phyloP scores from a whole-genome alignment of 768 basidiomycete species.

The Boletales sp. region DNA sequence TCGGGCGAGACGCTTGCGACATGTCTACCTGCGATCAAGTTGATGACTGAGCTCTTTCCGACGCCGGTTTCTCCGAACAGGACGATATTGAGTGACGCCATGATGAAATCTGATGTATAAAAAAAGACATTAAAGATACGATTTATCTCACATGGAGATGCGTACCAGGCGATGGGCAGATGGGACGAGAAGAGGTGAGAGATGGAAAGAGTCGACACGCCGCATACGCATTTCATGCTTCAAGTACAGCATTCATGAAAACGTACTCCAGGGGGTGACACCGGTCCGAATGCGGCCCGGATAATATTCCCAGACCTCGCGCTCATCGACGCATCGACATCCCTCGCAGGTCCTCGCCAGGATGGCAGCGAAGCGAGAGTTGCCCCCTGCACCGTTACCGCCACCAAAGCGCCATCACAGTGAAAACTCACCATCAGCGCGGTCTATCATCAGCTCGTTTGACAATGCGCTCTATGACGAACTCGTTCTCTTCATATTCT shows the following conservation, averaged over 20 bases:
- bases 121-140: background rate
- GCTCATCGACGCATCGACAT: background rate
- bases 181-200: background rate
- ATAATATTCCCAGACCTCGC: conserved; percentile 1
- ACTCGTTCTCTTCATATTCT: conserved; percentile 70
- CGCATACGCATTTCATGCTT: background rate
- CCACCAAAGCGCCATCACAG: conserved; percentile 54
- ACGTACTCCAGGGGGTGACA: background rate
- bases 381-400: conserved; percentile 49
- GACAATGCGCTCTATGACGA: conserved; percentile 69
- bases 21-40: conserved; percentile 27
- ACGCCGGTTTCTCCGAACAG: conserved; percentile 44
- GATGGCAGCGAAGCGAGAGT: conserved; percentile 40
- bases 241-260: too few species aligned
- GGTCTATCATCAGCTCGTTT: conserved; percentile 36
- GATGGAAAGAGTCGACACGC: background rate
- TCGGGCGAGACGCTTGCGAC: conserved; percentile 25
- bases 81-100: conserved; percentile 34
- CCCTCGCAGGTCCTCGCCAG: too few species aligned
- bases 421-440: conserved; percentile 6
- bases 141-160: background rate
- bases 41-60: conserved; percentile 33
- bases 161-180: conserved; percentile 1
- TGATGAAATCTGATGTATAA: conserved; percentile 1
- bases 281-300: conserved; percentile 7